Conservation (phyloP, 805 yeast species). For the Candida chilensis region DNA sequence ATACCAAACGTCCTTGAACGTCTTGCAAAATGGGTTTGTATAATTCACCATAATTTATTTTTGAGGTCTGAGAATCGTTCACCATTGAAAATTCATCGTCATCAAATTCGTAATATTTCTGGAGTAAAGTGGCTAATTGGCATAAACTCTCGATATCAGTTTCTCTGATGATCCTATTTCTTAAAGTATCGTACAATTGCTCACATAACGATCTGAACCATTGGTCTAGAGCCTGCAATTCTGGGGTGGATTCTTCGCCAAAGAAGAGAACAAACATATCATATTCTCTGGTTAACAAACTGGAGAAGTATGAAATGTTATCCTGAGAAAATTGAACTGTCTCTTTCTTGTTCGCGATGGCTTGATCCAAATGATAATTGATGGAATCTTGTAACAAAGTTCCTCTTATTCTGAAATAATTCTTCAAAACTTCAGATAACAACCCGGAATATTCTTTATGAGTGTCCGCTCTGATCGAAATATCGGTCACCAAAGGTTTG, state of each 20-base stretch:
- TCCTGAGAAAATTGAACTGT: slow-evolving; percentile 56
- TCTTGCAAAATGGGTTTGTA: slow-evolving; percentile 69
- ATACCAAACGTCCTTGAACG: slow-evolving; percentile 71
- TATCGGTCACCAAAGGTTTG: slow-evolving; percentile 19
- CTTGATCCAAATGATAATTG: slow-evolving; percentile 20
- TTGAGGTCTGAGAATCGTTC: slow-evolving; percentile 6
- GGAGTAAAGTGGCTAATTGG: slow-evolving; percentile 64
- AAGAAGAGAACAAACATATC: slow-evolving; percentile 50
- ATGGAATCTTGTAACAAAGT: slow-evolving; percentile 33
- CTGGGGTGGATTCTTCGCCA: slow-evolving; percentile 11
- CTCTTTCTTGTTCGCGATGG: slow-evolving; percentile 13
- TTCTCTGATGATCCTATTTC: slow-evolving; percentile 65
- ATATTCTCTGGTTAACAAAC: slow-evolving; percentile 52
- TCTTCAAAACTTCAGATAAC: slow-evolving; percentile 51
- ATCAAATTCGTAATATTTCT: slow-evolving; percentile 58
- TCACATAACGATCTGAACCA: slow-evolving; percentile 65
- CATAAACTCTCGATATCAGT: slow-evolving; percentile 59
- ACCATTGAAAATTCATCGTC: slow-evolving; percentile 20
- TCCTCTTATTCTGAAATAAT: slow-evolving; percentile 52
- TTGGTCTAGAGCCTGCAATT: slow-evolving; percentile 22
- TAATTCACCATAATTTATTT: slow-evolving; percentile 45
- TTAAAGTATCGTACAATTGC: slow-evolving; percentile 64
- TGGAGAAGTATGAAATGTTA: slow-evolving; percentile 50
- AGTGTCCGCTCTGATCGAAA: slow-evolving; percentile 23
- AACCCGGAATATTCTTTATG: slow-evolving; percentile 58